phyloP scores from a whole-genome alignment of 2,329 filamentous ascomycete genomes.

The Aureobasidium sp. region DNA sequence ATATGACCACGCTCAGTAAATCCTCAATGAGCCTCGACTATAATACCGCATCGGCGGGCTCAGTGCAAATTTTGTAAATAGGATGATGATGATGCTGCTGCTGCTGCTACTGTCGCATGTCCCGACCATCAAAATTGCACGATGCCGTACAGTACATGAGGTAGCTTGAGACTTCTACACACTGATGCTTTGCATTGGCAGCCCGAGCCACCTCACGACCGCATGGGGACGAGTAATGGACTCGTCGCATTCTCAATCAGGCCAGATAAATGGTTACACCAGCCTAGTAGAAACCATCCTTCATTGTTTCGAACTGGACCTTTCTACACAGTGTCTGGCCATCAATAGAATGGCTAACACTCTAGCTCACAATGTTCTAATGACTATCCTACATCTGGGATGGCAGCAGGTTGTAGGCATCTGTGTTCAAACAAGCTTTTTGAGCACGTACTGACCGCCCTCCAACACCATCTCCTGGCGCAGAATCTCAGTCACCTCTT shows the following conservation, averaged over 20 bases:
- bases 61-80: neutral
- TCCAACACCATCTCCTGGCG: constrained; percentile 14
- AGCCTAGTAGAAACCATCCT: neutral
- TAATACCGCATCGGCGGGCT: neutral
- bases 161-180: neutral
- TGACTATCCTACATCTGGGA: neutral
- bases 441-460: constrained; percentile 12
- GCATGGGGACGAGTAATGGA: neutral
- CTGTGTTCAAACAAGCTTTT: neutral
- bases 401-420: neutral
- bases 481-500: constrained; percentile 23
- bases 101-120: neutral
- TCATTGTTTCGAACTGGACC: neutral
- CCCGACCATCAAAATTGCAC: no score
- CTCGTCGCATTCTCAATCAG: neutral
- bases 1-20: neutral
- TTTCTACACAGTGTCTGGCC: neutral
- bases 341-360: neutral
- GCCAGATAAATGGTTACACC: neutral
- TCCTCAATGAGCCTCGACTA: neutral
- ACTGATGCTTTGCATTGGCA: neutral
- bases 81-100: no score
- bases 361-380: neutral
- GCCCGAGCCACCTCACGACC: neutral
- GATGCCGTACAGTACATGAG: neutral